phyloP scores from a whole-genome alignment of 345 rosid species.

The Raphanus raphanistrum region DNA sequence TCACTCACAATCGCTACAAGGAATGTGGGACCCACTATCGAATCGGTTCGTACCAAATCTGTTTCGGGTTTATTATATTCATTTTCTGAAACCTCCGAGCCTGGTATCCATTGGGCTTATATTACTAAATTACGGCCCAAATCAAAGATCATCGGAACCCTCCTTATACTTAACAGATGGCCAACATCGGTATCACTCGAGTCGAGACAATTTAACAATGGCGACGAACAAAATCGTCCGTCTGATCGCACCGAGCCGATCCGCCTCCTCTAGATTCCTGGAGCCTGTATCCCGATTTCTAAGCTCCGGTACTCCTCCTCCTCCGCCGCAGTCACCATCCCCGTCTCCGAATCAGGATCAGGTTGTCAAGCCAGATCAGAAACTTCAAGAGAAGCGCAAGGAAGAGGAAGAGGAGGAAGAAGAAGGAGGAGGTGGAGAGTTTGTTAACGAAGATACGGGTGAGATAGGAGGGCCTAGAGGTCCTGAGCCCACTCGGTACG shows the following conservation, averaged over 20 bases:
- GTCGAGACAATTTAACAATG: slow-evolving; percentile 6
- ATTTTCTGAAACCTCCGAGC: not conserved
- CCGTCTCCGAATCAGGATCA: slow-evolving; percentile 15
- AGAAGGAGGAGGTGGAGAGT: slow-evolving; percentile 39
- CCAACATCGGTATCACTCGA: not conserved
- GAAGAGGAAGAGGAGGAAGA: slow-evolving; percentile 37
- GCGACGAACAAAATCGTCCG: slow-evolving; percentile 32
- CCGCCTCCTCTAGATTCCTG: slow-evolving; percentile 15
- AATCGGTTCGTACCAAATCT: not conserved
- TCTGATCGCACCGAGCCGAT: slow-evolving; percentile 18
- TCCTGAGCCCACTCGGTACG: slow-evolving; percentile 92
- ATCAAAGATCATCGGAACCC: not conserved
- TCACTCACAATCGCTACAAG: not conserved
- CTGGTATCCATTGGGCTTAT: slow-evolving; percentile 1
- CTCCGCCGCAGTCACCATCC: slow-evolving; percentile 14
- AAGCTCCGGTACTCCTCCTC: slow-evolving; percentile 16
- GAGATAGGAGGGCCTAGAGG: slow-evolving; percentile 87
- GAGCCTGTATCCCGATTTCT: slow-evolving; percentile 32
- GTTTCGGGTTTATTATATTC: not conserved
- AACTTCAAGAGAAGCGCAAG: slow-evolving; percentile 24
- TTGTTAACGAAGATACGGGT: slow-evolving; percentile 66
- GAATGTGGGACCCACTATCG: not conserved
- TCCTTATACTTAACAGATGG: not conserved
- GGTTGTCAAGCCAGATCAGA: slow-evolving; percentile 31
- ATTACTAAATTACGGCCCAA: not conserved